These are phyloP conservation scores for Alnus glutinosa DNA, from an alignment of 306 rosid species.

Conservation along the genomic window DNA sequence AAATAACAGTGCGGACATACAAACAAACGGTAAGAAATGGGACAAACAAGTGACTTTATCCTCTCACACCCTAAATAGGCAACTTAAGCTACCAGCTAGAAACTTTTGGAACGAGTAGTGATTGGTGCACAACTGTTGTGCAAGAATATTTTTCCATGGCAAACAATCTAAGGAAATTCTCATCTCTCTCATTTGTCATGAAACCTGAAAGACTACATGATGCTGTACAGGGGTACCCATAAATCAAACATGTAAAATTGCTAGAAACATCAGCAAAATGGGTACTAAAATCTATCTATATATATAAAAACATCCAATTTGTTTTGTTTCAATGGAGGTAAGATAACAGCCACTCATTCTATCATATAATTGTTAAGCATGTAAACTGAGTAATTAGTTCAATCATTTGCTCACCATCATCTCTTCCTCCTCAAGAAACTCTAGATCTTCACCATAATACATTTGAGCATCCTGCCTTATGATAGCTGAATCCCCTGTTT, in stretches of 20 bases:
- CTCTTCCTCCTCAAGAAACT: slow-evolving; percentile 46
- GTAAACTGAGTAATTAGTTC: background rate
- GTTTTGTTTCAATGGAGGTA: background rate
- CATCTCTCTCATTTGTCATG: background rate
- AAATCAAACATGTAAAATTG: background rate
- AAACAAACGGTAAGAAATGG: no score
- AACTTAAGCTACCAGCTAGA: slow-evolving; percentile 1
- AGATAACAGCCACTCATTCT: background rate
- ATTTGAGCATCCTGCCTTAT: slow-evolving; percentile 46
- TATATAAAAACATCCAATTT: background rate
- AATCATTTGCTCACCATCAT: slow-evolving; percentile 10
- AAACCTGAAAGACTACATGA: background rate
- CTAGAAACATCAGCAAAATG: background rate
- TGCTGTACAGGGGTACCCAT: background rate
- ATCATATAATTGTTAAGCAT: background rate
- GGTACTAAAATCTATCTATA: background rate
- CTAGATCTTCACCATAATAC: slow-evolving; percentile 42
- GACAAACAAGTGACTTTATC: no score
- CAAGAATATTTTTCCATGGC: background rate
- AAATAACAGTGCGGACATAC: no score
- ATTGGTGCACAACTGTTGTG: no score
- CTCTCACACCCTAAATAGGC: background rate
- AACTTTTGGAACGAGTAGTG: background rate
- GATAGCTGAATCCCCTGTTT: slow-evolving; percentile 21
- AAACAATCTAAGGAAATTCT: background rate